Evolutionary conservation across 2,329 filamentous ascomycete species (phyloP), one percentile per base, ranked within the genome.

Genomic region (Clonostachys chloroleuca): DNA sequence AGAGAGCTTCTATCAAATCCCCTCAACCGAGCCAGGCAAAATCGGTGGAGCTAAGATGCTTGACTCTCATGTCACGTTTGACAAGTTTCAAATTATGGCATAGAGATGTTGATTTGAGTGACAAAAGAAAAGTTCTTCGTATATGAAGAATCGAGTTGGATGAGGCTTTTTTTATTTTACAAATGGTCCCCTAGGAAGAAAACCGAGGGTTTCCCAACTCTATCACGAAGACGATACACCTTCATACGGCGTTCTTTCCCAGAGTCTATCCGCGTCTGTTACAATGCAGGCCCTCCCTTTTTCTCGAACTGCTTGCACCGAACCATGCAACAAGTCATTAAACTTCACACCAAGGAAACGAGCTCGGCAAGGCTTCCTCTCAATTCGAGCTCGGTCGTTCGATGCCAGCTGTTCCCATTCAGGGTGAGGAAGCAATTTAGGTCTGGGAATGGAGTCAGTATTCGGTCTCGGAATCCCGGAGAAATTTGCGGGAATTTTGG

Each of bases 141-240:
- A 49, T 57, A 58, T 57, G 58, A 61, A 62, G 59, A 61, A 61
- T 53, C 59, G 59, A 62, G 63, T 64, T 63, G 61, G 64, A 64
- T 64, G 64, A 66, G 62, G 60, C 59, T 66, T 68, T 39, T 39
- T 65, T 68, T 66, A 69, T 66, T 69, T 68, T 69, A 69, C 66
- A 69, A 63, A 59, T 63, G 55, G 56, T 65, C 63, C 59, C 59
- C 52, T 55, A 54, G 56, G 60, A 53, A 61, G 59, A 54, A 47
- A 58, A 58, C 53, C 56, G 52, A 39, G 58, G 59, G 57, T 54
- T 58, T 58, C 58, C 60, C 60, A 63, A 60, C 56, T 65, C 60
- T 60, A 63, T 62, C 56, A 63, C 57, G 36, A 59, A 53, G 51
- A 52, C 55, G 59, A 60, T 61, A 56, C 57, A 53, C 51, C 56